These are phyloP conservation scores for Calocybe indica DNA, from an alignment of 768 basidiomycete genomes.

Conservation along the genomic window DNA sequence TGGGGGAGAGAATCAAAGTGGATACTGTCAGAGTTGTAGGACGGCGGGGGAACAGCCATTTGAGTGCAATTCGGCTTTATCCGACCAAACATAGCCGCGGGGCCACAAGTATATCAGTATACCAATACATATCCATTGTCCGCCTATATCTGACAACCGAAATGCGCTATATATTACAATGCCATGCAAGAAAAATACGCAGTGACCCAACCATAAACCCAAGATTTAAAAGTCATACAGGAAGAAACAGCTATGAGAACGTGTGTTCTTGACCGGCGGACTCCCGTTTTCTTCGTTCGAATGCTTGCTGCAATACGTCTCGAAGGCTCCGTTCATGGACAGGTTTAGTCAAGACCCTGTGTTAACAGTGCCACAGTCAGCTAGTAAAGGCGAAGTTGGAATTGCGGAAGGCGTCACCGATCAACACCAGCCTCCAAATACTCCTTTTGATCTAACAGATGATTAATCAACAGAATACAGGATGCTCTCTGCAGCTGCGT, in stretches of 20 bases:
- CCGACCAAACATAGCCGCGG: constrained; percentile 16
- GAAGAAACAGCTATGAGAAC: constrained; percentile 4
- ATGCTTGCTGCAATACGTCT: constrained; percentile 39
- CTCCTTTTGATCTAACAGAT: constrained; percentile 57
- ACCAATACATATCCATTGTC: too few species aligned
- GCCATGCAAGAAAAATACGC: not conserved
- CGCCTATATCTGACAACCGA: too few species aligned
- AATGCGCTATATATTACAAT: too few species aligned
- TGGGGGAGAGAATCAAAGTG: constrained; percentile 8
- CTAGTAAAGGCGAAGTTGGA: not conserved
- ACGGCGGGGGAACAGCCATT: constrained; percentile 10
- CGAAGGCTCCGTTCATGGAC: constrained; percentile 56
- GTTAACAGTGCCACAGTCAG: constrained; percentile 8
- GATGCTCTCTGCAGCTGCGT: constrained; percentile 10
- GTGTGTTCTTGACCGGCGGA: constrained; percentile 6
- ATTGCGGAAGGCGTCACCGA: constrained; percentile 37
- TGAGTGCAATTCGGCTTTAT: constrained; percentile 26
- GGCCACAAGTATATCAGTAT: too few species aligned
- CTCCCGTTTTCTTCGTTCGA: constrained; percentile 36
- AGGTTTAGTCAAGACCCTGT: constrained; percentile 74
- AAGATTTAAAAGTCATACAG: constrained; percentile 3
- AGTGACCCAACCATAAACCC: constrained; percentile 1
- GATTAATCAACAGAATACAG: not conserved
- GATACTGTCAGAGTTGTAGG: constrained; percentile 7
- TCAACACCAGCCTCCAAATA: constrained; percentile 74